Conservation (phyloP, 192 early-diverging fungal species). For the Gonapodya prolifera region DNA sequence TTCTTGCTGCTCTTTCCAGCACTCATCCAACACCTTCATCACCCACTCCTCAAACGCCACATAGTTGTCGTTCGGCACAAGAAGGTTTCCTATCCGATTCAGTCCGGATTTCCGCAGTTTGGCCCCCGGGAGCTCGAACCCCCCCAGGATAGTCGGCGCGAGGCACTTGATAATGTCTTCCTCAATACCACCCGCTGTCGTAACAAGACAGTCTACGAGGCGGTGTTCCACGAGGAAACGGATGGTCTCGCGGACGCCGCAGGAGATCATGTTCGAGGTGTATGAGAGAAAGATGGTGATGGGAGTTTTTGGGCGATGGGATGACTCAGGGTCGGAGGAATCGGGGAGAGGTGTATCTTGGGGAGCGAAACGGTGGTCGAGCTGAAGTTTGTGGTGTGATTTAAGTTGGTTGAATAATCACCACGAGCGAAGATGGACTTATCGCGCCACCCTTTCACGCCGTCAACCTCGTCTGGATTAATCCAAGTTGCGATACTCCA, state of each 20-base stretch:
- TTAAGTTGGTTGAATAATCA: not conserved
- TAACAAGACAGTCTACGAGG: constrained; percentile 69
- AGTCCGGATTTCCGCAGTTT: constrained; percentile 76
- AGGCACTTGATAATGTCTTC: constrained; percentile 99
- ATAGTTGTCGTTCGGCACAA: constrained; percentile 98
- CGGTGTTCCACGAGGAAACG: constrained; percentile 76
- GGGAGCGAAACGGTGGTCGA: not conserved
- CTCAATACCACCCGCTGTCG: constrained; percentile 91
- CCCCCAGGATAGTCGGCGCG: constrained; percentile 61
- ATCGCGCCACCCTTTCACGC: constrained; percentile 10
- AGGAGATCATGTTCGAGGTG: constrained; percentile 95
- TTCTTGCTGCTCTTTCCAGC: constrained; percentile 81
- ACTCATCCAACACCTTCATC: constrained; percentile 80
- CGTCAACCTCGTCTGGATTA: too few relatives aligned
- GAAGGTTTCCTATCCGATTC: constrained; percentile 92
- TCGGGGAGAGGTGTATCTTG: not conserved
- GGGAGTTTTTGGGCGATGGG: too few relatives aligned
- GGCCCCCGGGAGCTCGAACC: constrained; percentile 61
- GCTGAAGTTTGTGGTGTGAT: not conserved
- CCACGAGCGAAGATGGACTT: not conserved
- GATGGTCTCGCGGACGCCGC: constrained; percentile 84
- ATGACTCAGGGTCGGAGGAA: constrained; percentile 25
- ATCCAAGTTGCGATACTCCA: too few relatives aligned
- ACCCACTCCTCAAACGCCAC: constrained; percentile 99
- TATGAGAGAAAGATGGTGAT: constrained; percentile 97